These are phyloP conservation scores for Fusarium acutatum DNA, from an alignment of 2,329 filamentous ascomycete genomes.

Conservation along the genomic window DNA sequence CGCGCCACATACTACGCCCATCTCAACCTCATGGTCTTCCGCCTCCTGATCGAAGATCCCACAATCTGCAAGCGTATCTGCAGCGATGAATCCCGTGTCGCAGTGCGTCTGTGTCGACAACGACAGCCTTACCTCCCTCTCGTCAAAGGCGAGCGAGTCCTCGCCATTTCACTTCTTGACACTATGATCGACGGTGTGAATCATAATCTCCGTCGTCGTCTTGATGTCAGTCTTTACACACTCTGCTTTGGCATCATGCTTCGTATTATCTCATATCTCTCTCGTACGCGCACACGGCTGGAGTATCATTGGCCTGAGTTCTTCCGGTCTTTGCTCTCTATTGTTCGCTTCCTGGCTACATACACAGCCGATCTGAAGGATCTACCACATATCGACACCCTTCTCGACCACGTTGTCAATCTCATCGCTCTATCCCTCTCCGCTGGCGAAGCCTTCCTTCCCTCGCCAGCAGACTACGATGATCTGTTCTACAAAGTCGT, in stretches of 20 bases:
- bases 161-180: conserved; percentile 82
- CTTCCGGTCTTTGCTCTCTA: conserved; percentile 86
- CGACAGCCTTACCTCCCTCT: conserved; percentile 84
- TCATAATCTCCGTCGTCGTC: conserved; percentile 86
- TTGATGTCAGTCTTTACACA: conserved; percentile 87
- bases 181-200: conserved; percentile 90
- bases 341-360: conserved; percentile 89
- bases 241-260: conserved; percentile 84
- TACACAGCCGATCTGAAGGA: conserved; percentile 81
- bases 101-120: conserved; percentile 88
- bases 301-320: conserved; percentile 95
- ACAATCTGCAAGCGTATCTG: conserved; percentile 84
- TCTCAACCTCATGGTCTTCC: conserved; percentile 83
- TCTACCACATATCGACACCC: conserved; percentile 72
- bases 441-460: conserved; percentile 88
- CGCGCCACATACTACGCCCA: conserved; percentile 85
- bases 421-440: conserved; percentile 85
- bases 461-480: conserved; percentile 87
- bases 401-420: conserved; percentile 82
- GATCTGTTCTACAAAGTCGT: conserved; percentile 99
- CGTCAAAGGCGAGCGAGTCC: conserved; percentile 74
- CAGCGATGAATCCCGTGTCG: conserved; percentile 76
- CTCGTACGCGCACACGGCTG: conserved; percentile 81
- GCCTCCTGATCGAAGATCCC: conserved; percentile 87
- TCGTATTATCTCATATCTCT: conserved; percentile 84